Conservation (phyloP, 371 early-diverging fungal genomes). For the Mucor irregularis region DNA sequence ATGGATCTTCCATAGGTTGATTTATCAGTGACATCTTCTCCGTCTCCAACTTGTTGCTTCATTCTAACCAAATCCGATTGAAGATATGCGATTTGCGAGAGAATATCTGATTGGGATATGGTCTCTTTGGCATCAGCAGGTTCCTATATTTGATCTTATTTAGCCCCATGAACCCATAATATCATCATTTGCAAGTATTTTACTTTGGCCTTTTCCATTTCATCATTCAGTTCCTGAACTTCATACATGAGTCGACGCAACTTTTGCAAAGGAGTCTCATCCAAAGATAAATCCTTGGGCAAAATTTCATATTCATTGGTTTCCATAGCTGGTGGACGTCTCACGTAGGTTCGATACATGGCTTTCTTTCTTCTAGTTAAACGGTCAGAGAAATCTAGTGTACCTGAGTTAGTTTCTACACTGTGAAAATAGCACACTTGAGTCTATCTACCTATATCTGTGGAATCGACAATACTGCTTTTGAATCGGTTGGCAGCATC, state of each 20-base stretch:
- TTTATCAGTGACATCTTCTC: constrained; percentile 19
- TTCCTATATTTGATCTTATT: constrained; percentile 10
- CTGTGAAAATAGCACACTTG: background rate
- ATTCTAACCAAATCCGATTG: constrained; percentile 70
- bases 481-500: constrained; percentile 63
- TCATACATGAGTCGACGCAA: constrained; percentile 81
- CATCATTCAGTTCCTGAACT: constrained; percentile 76
- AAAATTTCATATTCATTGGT: constrained; percentile 66
- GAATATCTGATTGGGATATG: constrained; percentile 56
- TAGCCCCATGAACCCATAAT: background rate
- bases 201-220: constrained; percentile 63
- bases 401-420: background rate
- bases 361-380: constrained; percentile 63
- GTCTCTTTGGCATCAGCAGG: constrained; percentile 21
- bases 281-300: constrained; percentile 55
- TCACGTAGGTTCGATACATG: constrained; percentile 65
- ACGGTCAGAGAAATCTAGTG: constrained; percentile 64
- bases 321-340: constrained; percentile 58
- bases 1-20: constrained; percentile 34
- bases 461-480: constrained; percentile 46
- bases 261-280: constrained; percentile 77
- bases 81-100: constrained; percentile 67
- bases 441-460: constrained; percentile 37
- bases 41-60: constrained; percentile 42
- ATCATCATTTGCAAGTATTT: background rate